Evolutionary conservation across 129 eudicot species (phyloP).

Genomic region (Cynara cardunculus): DNA sequence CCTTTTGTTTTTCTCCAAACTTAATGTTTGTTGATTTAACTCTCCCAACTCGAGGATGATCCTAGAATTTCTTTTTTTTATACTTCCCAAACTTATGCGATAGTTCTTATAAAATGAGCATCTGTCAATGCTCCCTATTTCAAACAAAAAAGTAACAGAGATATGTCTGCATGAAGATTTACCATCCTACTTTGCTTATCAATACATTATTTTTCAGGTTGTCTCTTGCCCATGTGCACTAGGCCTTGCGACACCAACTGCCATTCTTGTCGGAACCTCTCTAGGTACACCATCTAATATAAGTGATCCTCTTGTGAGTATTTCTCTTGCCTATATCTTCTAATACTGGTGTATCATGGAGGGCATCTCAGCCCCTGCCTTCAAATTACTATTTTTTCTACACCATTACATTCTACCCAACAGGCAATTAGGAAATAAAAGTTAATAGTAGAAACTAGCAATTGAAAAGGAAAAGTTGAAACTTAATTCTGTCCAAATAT

Average conservation of each 20-base stretch:
- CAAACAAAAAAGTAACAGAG: neutral
- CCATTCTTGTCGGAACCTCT: constrained; percentile 95
- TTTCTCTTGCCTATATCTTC: neutral
- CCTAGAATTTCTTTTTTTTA: neutral
- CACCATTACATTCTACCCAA: neutral
- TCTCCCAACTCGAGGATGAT: neutral
- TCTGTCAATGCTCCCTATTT: neutral
- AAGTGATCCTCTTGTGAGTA: neutral
- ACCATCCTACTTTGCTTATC: neutral
- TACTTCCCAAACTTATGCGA: neutral
- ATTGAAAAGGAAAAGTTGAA: neutral
- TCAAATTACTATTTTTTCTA: neutral
- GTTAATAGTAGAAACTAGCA: neutral
- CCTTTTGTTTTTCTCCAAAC: neutral
- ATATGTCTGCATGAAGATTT: neutral
- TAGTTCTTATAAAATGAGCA: neutral
- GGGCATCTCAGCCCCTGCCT: neutral
- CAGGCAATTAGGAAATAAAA: neutral
- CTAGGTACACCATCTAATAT: constrained; percentile 45
- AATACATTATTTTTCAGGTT: constrained; percentile 45
- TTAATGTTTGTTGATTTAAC: neutral
- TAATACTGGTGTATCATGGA: neutral
- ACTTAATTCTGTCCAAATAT: neutral
- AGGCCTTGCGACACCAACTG: constrained; percentile 99
- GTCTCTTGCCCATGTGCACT: constrained; percentile 99